Evolutionary conservation across 805 yeast species (phyloP).

Genomic region (Cyberlindnera euphorbiiphila): DNA sequence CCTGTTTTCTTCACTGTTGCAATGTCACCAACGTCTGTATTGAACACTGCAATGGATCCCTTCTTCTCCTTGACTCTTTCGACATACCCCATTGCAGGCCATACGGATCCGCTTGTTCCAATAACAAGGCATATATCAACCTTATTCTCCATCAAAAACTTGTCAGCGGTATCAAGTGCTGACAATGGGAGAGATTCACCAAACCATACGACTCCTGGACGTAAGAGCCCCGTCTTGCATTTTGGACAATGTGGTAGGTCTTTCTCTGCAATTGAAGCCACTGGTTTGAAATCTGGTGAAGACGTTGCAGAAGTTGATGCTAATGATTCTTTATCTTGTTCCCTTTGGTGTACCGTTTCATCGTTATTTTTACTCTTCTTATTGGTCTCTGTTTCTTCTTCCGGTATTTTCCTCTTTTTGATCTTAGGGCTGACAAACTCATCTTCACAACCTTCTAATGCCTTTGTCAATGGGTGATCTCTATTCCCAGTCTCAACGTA

Average conservation of each 20-base stretch:
- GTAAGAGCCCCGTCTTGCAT: slow-evolving; percentile 59
- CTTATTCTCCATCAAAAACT: slow-evolving; percentile 47
- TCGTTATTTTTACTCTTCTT: not conserved
- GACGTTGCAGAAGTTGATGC: slow-evolving; percentile 16
- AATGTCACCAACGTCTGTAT: slow-evolving; percentile 56
- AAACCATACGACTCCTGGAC: slow-evolving; percentile 95
- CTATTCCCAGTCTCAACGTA: slow-evolving; percentile 50
- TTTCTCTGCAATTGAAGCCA: slow-evolving; percentile 41
- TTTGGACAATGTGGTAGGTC: slow-evolving; percentile 75
- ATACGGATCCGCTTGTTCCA: slow-evolving; percentile 81
- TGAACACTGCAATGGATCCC: slow-evolving; percentile 81
- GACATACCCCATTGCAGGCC: slow-evolving; percentile 92
- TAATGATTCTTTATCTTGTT: not conserved
- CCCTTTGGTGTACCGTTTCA: not conserved
- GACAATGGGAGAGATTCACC: slow-evolving; percentile 80
- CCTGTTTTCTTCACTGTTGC: slow-evolving; percentile 39
- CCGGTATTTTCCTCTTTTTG: slow-evolving; percentile 16
- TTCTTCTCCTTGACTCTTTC: slow-evolving; percentile 70
- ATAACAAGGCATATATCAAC: slow-evolving; percentile 77
- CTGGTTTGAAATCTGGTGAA: slow-evolving; percentile 46
- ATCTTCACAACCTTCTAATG: slow-evolving; percentile 39
- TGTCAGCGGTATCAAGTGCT: slow-evolving; percentile 64
- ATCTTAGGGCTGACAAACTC: slow-evolving; percentile 29
- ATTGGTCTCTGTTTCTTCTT: not conserved
- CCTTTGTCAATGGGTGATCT: slow-evolving; percentile 56